These are phyloP conservation scores for Aspergillus sp. DNA, from an alignment of 2,329 filamentous ascomycete genomes.

Conservation along the genomic window DNA sequence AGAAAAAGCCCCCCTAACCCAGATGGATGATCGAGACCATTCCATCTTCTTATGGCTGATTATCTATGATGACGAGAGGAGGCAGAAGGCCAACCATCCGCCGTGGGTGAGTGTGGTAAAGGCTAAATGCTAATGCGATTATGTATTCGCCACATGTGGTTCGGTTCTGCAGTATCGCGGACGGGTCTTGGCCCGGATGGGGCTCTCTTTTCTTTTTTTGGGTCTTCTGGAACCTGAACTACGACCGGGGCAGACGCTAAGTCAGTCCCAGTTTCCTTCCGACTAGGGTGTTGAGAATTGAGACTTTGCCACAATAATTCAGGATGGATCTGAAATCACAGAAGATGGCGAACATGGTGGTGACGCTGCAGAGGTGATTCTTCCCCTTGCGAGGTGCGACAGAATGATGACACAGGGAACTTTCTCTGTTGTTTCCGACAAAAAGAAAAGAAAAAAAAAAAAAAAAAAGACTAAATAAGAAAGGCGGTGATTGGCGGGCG, in stretches of 20 bases:
- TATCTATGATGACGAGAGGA: too few species aligned
- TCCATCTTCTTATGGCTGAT: background rate
- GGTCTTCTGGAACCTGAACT: background rate
- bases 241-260: background rate
- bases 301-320: background rate
- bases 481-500: background rate
- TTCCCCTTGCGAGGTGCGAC: too few species aligned
- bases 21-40: background rate
- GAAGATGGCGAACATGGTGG: background rate
- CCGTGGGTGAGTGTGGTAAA: too few species aligned
- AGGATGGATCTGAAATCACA: too few species aligned
- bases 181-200: background rate
- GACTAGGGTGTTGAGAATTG: background rate
- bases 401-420: background rate
- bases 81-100: too few species aligned
- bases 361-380: background rate
- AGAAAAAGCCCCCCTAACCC: too few species aligned
- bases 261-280: background rate
- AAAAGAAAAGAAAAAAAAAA: background rate
- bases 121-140: background rate
- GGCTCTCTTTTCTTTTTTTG: background rate
- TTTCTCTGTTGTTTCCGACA: background rate
- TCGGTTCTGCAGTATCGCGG: background rate
- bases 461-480: background rate
- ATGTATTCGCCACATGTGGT: conserved; percentile 5